Evolutionary conservation across 2,329 filamentous ascomycete species (phyloP), one percentile per base, ranked within the genome.

Genomic region (Ophiocordyceps camponoti-saundersi): DNA sequence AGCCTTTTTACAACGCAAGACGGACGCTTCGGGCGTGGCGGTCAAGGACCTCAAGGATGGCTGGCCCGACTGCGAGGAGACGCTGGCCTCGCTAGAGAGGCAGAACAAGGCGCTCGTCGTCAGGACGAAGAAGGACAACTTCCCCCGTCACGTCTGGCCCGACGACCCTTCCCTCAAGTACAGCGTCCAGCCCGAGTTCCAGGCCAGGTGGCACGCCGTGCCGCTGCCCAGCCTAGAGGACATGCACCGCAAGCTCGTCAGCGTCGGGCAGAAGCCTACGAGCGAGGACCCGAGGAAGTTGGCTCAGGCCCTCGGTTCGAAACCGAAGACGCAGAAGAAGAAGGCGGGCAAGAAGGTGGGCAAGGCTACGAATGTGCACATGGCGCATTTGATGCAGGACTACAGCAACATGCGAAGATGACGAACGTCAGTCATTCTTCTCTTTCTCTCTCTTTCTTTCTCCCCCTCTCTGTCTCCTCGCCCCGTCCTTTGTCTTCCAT

Each of bases 31-130:
- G 53, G 87, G 86, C 13, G 77, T 96, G 47, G 74, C 73, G 36
- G 86, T 96, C 51, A 88, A 87, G 61, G 88, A 95, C 56, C 75
- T 98, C 51, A 94, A 95, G 65, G 92, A 98, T 61, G 92, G 92
- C 52, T 98, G 92, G 92, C 80, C 82, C 22, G 81, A 82, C 56
- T 93, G 87, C 57, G 80, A 89, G 50, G 76, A 82, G 20, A 76
- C 83, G 11, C 83, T 98, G 60, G 76, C 83, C 51, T 71, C 77
- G 54, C 73, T 98, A 46, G 90, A 95, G 67, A 66, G 65, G 40
- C 77, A 85, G 60, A 82, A 89, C 58, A 82, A 82, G 62, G 72
- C 96, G 43, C 72, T 96, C 34, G 86, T 95, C 6, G 84, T 86
- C 21, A 79, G 89, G 50, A 89, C 89, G 48, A 93, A 92, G 66